Base-by-base conservation (phyloP, 2,329 filamentous ascomycete genomes). In the Lasiodiplodia hormozganensis region DNA sequence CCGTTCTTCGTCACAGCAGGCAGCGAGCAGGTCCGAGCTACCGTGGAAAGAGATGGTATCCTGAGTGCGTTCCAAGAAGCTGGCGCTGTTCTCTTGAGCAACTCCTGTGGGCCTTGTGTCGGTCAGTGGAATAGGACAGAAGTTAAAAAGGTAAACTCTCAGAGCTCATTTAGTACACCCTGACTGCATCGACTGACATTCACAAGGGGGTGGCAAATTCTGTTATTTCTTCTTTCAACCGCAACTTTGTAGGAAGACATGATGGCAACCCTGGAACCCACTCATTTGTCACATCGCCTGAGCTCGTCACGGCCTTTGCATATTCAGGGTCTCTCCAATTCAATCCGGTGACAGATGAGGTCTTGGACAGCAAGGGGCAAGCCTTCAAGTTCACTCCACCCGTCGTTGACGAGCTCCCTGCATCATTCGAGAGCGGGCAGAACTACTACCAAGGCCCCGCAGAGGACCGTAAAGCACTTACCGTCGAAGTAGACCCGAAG, bases 251-350 rank as follows among this genome's bases (percentile, higher is more conserved):
- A 0, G 77, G 76, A 3, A 77, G 78, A 1, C 78, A 79, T 56
- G 77, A 81, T 66, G 71, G 77, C 3, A 80, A 81, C 47, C 77
- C 83, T 2, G 82, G 81, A 34, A 85, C 83, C 0, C 82, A 84
- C 73, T 83, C 82, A 0, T 85, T 85, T 70, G 81, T 85, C 56
- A 81, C 82, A 18, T 84, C 82, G 2, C 82, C 83, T 23, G 82
- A 85, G 68, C 75, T 85, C 66, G 82, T 82, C 28, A 81, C 82
- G 12, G 81, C 79, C 40, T 72, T 73, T 31, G 71, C 72, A 3
- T 73, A 71, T 62, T 71, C 72, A 53, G 71, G 72, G 1, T 69
- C 70, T 18, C 69, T 73, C 7, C 69, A 71, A 31, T 73, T 79
- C 65, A 76, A 80, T 54, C 77, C 77, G 0, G 64, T 70, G 1